These are phyloP conservation scores for Corinectria fuckeliana DNA, from an alignment of 2,329 filamentous ascomycete genomes.

Conservation along the genomic window DNA sequence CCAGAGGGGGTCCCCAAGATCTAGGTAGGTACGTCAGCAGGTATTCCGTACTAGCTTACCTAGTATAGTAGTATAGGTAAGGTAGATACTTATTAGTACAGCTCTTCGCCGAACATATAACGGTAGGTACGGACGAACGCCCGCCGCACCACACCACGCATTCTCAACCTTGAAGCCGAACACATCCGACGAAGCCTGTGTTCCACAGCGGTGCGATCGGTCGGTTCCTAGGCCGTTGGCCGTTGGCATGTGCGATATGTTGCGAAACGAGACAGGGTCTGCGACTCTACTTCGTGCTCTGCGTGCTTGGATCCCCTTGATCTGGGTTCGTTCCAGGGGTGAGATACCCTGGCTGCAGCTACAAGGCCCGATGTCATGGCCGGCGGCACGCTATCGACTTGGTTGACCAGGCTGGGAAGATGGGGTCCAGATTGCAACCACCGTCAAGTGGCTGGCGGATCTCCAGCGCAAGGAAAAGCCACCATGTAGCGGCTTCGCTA, in stretches of 20 bases:
- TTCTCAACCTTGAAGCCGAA: not conserved
- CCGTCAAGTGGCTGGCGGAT: conserved; percentile 33
- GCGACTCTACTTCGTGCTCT: conserved; percentile 6
- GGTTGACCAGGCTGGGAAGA: conserved; percentile 23
- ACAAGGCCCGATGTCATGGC: conserved; percentile 23
- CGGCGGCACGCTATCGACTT: conserved; percentile 29
- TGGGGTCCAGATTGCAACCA: conserved; percentile 26
- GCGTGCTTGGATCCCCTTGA: conserved; percentile 25
- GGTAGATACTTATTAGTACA: too few species aligned
- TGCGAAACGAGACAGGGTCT: conserved; percentile 5
- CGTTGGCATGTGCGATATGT: conserved; percentile 28
- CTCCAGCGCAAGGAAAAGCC: conserved; percentile 27
- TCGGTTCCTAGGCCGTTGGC: conserved; percentile 32
- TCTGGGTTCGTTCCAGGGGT: conserved; percentile 27
- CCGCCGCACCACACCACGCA: not conserved
- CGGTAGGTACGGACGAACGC: not conserved
- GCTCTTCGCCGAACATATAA: not conserved
- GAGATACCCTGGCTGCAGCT: conserved; percentile 33
- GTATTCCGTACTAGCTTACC: too few species aligned
- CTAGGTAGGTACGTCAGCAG: too few species aligned
- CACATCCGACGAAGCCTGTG: conserved; percentile 14
- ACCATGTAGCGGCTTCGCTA: conserved; percentile 22
- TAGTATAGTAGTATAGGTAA: too few species aligned
- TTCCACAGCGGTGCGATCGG: conserved; percentile 30
- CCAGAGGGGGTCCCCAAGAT: too few species aligned